Evolutionary conservation across 176 grass and related monocot genomes (phyloP).

Genomic region (Phyllostachys edulis): DNA sequence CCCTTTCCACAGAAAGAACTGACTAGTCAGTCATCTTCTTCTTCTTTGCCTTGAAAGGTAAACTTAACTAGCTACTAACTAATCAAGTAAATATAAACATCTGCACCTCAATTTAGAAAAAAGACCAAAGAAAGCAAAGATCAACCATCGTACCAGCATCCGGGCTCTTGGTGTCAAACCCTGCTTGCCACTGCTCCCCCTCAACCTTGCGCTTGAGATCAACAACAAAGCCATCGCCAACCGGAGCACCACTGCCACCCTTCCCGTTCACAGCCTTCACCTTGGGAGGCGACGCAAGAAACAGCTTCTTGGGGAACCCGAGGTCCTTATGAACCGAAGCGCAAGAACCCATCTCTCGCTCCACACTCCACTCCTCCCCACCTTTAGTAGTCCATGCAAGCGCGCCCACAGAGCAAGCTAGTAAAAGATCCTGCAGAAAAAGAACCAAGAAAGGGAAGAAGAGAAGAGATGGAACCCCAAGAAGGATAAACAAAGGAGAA

Average conservation of each 20-base stretch:
- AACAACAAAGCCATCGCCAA: conserved; percentile 37
- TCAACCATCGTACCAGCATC: conserved; percentile 57
- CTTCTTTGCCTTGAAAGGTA: conserved; percentile 19
- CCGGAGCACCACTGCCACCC: conserved; percentile 40
- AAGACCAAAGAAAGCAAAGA: conserved; percentile 14
- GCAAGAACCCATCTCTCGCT: conserved; percentile 74
- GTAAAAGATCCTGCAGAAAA: background rate
- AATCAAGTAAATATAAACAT: conserved; percentile 4
- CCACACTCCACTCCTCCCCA: background rate
- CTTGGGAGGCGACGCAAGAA: conserved; percentile 59
- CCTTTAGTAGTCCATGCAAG: conserved; percentile 1
- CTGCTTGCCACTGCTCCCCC: conserved; percentile 20
- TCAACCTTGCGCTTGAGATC: conserved; percentile 35
- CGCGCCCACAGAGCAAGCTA: conserved; percentile 3
- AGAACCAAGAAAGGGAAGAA: conserved; percentile 14
- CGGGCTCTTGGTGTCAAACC: conserved; percentile 36
- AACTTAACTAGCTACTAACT: background rate
- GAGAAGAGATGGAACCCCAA: background rate
- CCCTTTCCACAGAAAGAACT: conserved; percentile 32
- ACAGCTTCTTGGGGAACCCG: conserved; percentile 48
- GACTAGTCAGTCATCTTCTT: background rate
- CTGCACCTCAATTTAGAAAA: background rate
- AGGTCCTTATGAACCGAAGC: conserved; percentile 64
- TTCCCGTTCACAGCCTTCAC: conserved; percentile 36
- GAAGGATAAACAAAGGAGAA: background rate